phyloP scores from a whole-genome alignment of 208 protist genomes.

The Trypanosoma platydactyli region DNA sequence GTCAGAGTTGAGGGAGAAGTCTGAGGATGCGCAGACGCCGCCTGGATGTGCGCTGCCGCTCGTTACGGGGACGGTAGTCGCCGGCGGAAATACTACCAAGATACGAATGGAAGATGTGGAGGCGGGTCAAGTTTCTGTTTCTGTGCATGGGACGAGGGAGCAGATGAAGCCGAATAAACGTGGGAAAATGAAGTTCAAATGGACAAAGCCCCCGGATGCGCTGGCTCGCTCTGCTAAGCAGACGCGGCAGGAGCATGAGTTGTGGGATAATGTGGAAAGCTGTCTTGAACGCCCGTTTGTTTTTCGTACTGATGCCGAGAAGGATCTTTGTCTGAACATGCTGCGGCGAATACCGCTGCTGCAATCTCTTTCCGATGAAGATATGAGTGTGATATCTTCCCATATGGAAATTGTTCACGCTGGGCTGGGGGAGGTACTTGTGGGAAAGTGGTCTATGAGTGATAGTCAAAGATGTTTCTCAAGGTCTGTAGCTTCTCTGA shows the following conservation, averaged over 20 bases:
- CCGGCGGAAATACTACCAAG: no score
- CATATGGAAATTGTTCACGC: constrained; percentile 46
- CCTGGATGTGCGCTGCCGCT: background rate
- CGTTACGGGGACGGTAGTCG: no score
- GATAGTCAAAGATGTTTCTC: background rate
- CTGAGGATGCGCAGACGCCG: background rate
- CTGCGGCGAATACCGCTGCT: constrained; percentile 54
- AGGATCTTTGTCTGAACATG: constrained; percentile 40
- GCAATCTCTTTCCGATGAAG: constrained; percentile 38
- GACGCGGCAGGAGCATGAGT: constrained; percentile 17
- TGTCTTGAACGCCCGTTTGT: constrained; percentile 57
- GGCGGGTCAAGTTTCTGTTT: background rate
- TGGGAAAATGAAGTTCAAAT: background rate
- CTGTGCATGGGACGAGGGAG: background rate
- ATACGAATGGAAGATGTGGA: background rate
- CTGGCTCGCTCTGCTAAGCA: constrained; percentile 10
- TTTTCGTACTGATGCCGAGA: constrained; percentile 51
- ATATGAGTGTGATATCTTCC: constrained; percentile 55
- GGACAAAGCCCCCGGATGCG: background rate
- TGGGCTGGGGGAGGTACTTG: constrained; percentile 16
- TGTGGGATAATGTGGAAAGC: constrained; percentile 51
- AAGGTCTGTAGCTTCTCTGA: background rate
- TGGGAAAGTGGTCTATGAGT: constrained; percentile 3
- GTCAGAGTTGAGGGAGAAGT: background rate
- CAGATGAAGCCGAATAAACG: background rate